Evolutionary conservation across 768 basidiomycete species (phyloP).

Genomic region (Serpula lacrymans): DNA sequence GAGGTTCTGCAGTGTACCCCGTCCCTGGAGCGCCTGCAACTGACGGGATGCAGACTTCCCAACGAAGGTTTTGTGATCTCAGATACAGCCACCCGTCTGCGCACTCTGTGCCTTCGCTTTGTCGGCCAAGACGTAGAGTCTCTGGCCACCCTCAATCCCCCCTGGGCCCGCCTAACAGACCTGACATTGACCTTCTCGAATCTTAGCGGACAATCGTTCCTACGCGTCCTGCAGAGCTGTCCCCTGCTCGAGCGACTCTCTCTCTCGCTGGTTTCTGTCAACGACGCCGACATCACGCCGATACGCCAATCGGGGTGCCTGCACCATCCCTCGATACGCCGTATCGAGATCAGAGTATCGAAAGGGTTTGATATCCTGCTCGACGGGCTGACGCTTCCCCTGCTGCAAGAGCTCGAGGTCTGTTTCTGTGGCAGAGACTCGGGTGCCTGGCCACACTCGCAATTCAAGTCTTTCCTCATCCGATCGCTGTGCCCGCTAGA

Average conservation of each 20-base stretch:
- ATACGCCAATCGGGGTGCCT: constrained; percentile 9
- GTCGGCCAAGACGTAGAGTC: constrained; percentile 18
- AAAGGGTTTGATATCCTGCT: constrained; percentile 21
- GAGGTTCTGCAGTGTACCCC: constrained; percentile 10
- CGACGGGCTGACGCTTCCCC: constrained; percentile 17
- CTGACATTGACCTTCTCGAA: constrained; percentile 24
- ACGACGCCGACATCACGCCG: constrained; percentile 11
- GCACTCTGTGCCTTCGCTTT: constrained; percentile 17
- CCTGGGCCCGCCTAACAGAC: constrained; percentile 24
- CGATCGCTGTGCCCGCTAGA: constrained; percentile 22
- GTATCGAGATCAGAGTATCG: constrained; percentile 28
- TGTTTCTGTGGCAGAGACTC: too few relatives aligned
- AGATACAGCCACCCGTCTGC: constrained; percentile 13
- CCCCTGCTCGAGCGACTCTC: constrained; percentile 15
- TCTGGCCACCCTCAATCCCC: constrained; percentile 19
- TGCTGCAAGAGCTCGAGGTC: constrained; percentile 27
- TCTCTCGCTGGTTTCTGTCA: constrained; percentile 19
- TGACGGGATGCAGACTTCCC: constrained; percentile 12
- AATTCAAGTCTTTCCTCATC: constrained; percentile 19
- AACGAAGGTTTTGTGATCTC: constrained; percentile 14
- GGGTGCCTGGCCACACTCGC: constrained; percentile 24
- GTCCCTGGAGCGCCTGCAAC: constrained; percentile 16
- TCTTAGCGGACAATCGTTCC: constrained; percentile 18
- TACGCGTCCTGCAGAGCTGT: constrained; percentile 21
- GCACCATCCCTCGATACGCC: constrained; percentile 13